Conservation (phyloP, 2,329 filamentous ascomycete genomes). For the Diaporthe sp. region DNA sequence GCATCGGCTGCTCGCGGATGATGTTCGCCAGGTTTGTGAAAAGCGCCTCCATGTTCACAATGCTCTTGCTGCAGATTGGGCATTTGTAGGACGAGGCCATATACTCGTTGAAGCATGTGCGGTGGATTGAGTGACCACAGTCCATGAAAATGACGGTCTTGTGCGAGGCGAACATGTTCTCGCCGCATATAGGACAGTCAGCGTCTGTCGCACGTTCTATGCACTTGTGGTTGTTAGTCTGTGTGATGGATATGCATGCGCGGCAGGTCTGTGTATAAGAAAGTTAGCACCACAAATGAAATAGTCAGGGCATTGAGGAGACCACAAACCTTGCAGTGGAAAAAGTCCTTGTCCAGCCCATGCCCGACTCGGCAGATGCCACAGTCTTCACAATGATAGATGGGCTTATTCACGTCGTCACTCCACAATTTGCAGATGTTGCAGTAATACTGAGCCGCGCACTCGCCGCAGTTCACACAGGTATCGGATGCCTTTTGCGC, state of each 20-base stretch:
- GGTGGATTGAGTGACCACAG: conserved; percentile 91
- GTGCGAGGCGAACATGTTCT: conserved; percentile 67
- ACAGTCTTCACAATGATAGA: conserved; percentile 97
- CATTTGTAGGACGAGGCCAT: conserved; percentile 95
- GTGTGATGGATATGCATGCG: conserved; percentile 92
- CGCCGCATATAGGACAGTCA: conserved; percentile 95
- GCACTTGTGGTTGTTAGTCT: conserved; percentile 88
- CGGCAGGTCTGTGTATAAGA: conserved; percentile 77
- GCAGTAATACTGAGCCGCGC: conserved; percentile 92
- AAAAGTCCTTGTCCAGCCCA: conserved; percentile 95
- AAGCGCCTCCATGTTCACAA: conserved; percentile 97
- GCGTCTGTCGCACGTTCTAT: conserved; percentile 95
- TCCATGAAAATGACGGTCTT: conserved; percentile 46
- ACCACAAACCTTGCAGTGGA: conserved; percentile 89
- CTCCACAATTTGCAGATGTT: conserved; percentile 97
- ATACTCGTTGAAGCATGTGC: conserved; percentile 88
- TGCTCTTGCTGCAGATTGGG: conserved; percentile 94
- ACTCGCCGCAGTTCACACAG: conserved; percentile 82
- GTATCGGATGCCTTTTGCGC: conserved; percentile 85
- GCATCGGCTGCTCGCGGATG: conserved; percentile 93
- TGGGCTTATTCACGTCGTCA: conserved; percentile 88
- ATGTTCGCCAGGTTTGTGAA: conserved; percentile 92
- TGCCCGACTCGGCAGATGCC: conserved; percentile 93
- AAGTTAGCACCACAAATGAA: conserved; percentile 22
- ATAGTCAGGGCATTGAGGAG: background rate